These are phyloP conservation scores for Yarrowia sp. DNA, from an alignment of 805 yeast genomes.

Conservation along the genomic window DNA sequence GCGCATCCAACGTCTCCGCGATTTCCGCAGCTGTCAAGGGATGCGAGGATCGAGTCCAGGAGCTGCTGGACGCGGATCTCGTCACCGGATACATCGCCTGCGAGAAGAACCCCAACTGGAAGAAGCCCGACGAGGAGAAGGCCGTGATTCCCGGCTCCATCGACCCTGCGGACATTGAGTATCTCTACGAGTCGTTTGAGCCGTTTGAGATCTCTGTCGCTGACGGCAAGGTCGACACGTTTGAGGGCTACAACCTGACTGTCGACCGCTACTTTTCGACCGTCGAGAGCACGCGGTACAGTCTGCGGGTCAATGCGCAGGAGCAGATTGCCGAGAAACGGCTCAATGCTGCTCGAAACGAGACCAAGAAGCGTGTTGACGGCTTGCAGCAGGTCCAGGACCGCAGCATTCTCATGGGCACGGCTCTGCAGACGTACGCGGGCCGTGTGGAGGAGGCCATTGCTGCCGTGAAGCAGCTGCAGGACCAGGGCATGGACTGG, in stretches of 20 bases:
- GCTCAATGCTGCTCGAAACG: conserved; percentile 69
- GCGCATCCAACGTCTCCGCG: conserved; percentile 33
- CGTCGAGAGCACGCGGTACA: conserved; percentile 75
- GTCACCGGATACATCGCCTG: conserved; percentile 62
- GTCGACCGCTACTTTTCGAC: conserved; percentile 83
- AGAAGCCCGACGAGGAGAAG: conserved; percentile 41
- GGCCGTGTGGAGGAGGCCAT: conserved; percentile 71
- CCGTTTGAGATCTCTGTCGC: conserved; percentile 57
- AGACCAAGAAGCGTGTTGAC: conserved; percentile 67
- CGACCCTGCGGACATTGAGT: conserved; percentile 42
- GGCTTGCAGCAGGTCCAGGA: conserved; percentile 63
- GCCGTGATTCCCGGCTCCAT: background rate
- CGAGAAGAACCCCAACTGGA: conserved; percentile 54
- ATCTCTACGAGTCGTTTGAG: conserved; percentile 62
- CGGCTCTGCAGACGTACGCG: conserved; percentile 65
- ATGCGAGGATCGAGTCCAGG: conserved; percentile 47
- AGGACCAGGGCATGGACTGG: conserved; percentile 94
- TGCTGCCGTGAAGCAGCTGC: conserved; percentile 58
- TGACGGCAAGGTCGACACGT: conserved; percentile 35
- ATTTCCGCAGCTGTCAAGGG: conserved; percentile 47
- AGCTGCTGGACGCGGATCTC: conserved; percentile 40
- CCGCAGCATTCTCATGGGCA: conserved; percentile 65
- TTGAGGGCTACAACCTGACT: conserved; percentile 73
- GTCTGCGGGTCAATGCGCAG: conserved; percentile 70
- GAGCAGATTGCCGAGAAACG: conserved; percentile 73